A percentile compares a stretch with the other conserved stretches of the same genome.
These are phyloP conservation scores for Tephrocybe rancida DNA, from an alignment of 768 basidiomycete genomes.

Conservation along the genomic window DNA sequence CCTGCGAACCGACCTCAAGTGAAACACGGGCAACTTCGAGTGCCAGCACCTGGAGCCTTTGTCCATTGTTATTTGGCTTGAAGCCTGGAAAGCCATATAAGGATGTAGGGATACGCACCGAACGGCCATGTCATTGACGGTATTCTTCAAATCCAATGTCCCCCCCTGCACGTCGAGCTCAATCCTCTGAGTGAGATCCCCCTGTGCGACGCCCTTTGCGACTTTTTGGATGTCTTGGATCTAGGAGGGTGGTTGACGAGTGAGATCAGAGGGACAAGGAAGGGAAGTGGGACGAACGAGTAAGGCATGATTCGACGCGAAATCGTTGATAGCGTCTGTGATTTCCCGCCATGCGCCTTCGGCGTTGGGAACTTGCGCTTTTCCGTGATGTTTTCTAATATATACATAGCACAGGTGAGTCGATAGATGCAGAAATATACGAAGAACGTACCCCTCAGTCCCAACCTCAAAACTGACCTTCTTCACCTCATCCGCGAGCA, in stretches of 20 bases:
- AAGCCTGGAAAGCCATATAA: too few species aligned
- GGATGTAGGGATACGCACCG: conserved; percentile 31
- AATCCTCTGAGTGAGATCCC: conserved; percentile 88
- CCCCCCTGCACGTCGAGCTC: conserved; percentile 93
- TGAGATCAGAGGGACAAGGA: too few species aligned
- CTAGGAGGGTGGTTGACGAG: too few species aligned
- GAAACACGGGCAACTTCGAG: conserved; percentile 86
- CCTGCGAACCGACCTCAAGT: conserved; percentile 85
- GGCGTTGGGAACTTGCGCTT: conserved; percentile 85
- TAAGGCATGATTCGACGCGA: conserved; percentile 77
- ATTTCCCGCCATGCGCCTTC: conserved; percentile 91
- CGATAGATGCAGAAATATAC: neutral
- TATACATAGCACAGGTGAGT: too few species aligned
- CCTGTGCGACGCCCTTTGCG: conserved; percentile 91
- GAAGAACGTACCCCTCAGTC: conserved; percentile 58
- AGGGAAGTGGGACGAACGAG: too few species aligned
- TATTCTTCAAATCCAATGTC: conserved; percentile 79
- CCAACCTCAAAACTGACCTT: conserved; percentile 85
- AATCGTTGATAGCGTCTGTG: conserved; percentile 81
- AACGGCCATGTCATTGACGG: conserved; percentile 62
- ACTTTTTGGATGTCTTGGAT: conserved; percentile 85
- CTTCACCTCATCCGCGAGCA: conserved; percentile 91
- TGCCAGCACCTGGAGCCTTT: conserved; percentile 65
- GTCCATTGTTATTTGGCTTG: too few species aligned
- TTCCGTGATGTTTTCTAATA: conserved; percentile 88